These are phyloP conservation scores for Kurtzmaniella fragi DNA, from an alignment of 805 yeast species.

Conservation along the genomic window DNA sequence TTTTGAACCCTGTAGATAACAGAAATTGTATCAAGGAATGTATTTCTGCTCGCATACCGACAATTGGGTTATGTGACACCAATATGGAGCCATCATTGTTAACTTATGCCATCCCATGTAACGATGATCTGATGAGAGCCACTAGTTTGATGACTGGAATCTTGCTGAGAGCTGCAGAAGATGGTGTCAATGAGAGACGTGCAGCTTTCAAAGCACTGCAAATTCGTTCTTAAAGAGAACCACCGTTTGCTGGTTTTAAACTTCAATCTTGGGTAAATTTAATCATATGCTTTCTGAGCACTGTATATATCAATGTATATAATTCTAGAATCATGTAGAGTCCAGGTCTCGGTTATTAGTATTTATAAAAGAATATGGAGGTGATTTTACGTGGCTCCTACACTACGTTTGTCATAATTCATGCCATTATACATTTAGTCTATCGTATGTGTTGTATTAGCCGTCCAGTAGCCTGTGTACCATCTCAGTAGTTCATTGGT, in stretches of 20 bases:
- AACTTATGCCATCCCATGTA: conserved; percentile 94
- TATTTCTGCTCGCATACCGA: conserved; percentile 75
- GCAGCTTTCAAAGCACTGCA: conserved; percentile 10
- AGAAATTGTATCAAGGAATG: conserved; percentile 80
- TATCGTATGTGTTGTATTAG: too few species aligned
- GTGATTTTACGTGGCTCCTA: too few species aligned
- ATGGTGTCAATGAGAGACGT: conserved; percentile 61
- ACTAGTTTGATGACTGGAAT: conserved; percentile 78
- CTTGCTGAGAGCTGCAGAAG: conserved; percentile 77
- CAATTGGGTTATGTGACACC: conserved; percentile 91
- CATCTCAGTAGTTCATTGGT: background rate
- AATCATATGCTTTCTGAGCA: background rate
- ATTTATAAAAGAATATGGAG: conserved; percentile 2
- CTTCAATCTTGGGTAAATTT: background rate
- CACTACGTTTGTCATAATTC: too few species aligned
- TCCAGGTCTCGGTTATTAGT: background rate
- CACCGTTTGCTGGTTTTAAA: background rate
- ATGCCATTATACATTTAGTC: too few species aligned
- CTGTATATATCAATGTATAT: background rate
- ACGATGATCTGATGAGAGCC: conserved; percentile 85
- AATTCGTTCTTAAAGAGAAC: background rate
- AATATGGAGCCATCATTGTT: conserved; percentile 86
- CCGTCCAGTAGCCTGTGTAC: too few species aligned
- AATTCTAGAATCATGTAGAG: background rate
- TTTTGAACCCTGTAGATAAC: conserved; percentile 85